Evolutionary conservation across 306 rosid species (phyloP).

Genomic region (Styphnolobium japonicum): DNA sequence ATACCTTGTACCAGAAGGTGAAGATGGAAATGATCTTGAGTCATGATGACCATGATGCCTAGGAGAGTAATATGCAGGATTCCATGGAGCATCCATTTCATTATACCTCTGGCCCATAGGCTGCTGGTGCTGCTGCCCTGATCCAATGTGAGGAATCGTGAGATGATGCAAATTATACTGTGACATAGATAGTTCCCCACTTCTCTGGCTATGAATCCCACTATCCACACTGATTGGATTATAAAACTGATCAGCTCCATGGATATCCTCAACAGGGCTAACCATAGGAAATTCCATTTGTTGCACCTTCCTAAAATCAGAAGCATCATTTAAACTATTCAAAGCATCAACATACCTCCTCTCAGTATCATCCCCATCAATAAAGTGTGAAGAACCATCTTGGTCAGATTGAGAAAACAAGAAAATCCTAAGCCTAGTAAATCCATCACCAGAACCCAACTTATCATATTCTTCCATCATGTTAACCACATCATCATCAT

Average conservation of each 20-base stretch:
- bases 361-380: conserved; percentile 91
- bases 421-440: conserved; percentile 91
- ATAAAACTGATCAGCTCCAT: conserved; percentile 53
- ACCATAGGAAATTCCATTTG: conserved; percentile 56
- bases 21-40: conserved; percentile 72
- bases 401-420: conserved; percentile 75
- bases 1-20: conserved; percentile 75
- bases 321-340: conserved; percentile 74
- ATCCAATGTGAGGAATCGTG: conserved; percentile 51
- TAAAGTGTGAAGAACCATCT: conserved; percentile 64
- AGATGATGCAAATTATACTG: conserved; percentile 66
- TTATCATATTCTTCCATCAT: conserved; percentile 99
- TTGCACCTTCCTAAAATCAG: conserved; percentile 66
- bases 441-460: conserved; percentile 85
- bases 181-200: conserved; percentile 52
- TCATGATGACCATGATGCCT: conserved; percentile 74
- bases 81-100: conserved; percentile 84
- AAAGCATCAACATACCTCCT: conserved; percentile 94
- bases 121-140: conserved; percentile 68
- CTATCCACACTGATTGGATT: conserved; percentile 60
- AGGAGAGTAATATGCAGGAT: conserved; percentile 89
- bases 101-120: conserved; percentile 65
- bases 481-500: conserved; percentile 90
- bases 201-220: conserved; percentile 75
- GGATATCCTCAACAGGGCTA: conserved; percentile 59